Base-by-base conservation (phyloP, 1,284 basidiomycete species). In the Blastosporella zonata region DNA sequence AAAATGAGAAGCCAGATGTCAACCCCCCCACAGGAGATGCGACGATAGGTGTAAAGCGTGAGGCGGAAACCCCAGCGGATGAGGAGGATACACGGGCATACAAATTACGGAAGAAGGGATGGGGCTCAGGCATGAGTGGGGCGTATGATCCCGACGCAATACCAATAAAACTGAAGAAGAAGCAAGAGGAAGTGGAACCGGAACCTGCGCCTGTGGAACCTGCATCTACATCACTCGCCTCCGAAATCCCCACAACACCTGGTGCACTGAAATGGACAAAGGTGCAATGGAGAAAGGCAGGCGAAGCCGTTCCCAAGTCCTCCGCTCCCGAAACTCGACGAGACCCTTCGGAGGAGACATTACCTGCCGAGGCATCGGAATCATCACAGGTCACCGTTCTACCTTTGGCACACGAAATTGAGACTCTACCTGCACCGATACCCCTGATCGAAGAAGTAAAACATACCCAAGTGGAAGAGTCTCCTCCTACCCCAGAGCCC, bases 81-180 rank as follows among this genome's bases (percentile, higher is more conserved):
- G 76, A 78, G 13, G 81, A 83, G 35, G 82, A 85, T 55, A 68
- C 66, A 6, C 76, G 83, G 5, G 64, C 67, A 17, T 90, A 81
- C 71, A 89, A 87, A 66, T 55, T 90, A 50, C 72, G 78, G 48
- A 83, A 80, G 69, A 83, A 79, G 67, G 79, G 71, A 0, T 57
- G 77, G 15, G 63, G 57, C 0, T 64, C 71, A 0, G 86, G 84
- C 4, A 63, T 90, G 6, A 84, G 80, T 17, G 80, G 87, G 55
- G 74, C 87, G 25, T 90, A 87, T 55, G 87, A 90, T 59, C 85
- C 85, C 4, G 84, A 79, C 1, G 55, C 78, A 20, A 79, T 88
- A 46, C 69, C 75, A 6, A 74, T 88, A 57, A 83, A 82, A 61
- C 52, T 78, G 22, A 86, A 81, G 65, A 71, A 73, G 61, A 78